These are phyloP conservation scores for Tricholoma sp. DNA, from an alignment of 768 basidiomycete species.

Conservation along the genomic window DNA sequence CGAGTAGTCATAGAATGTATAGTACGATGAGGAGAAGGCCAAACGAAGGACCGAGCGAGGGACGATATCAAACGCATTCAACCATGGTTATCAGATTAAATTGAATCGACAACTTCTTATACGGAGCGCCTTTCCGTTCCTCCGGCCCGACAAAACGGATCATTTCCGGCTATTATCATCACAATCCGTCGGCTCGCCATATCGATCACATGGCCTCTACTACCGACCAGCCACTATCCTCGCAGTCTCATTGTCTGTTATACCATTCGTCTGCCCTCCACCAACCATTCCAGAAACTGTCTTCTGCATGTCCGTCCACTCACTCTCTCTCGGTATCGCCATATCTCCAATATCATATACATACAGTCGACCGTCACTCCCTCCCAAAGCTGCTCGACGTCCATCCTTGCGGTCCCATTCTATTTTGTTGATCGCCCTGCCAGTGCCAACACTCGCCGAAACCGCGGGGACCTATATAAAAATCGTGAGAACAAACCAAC, in stretches of 20 bases:
- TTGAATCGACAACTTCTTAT: background rate
- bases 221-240: constrained; percentile 9
- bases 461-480: constrained; percentile 78
- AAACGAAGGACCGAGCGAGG: background rate
- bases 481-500: constrained; percentile 3
- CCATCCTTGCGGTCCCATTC: constrained; percentile 95
- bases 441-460: constrained; percentile 75
- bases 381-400: constrained; percentile 82
- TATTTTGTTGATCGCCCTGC: constrained; percentile 89
- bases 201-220: background rate
- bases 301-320: constrained; percentile 93
- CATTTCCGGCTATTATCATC: background rate
- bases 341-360: constrained; percentile 94
- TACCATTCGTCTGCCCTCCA: constrained; percentile 44
- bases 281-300: constrained; percentile 71
- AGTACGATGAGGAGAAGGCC: constrained; percentile 11
- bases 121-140: background rate
- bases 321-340: constrained; percentile 80
- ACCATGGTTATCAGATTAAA: background rate
- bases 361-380: constrained; percentile 88
- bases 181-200: background rate
- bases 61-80: background rate
- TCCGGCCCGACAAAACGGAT: background rate
- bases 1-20: constrained; percentile 15
- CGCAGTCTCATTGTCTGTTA: constrained; percentile 17